These are phyloP conservation scores for Phaeomoniella chlamydospora DNA, from an alignment of 2,329 filamentous ascomycete genomes.

Conservation along the genomic window DNA sequence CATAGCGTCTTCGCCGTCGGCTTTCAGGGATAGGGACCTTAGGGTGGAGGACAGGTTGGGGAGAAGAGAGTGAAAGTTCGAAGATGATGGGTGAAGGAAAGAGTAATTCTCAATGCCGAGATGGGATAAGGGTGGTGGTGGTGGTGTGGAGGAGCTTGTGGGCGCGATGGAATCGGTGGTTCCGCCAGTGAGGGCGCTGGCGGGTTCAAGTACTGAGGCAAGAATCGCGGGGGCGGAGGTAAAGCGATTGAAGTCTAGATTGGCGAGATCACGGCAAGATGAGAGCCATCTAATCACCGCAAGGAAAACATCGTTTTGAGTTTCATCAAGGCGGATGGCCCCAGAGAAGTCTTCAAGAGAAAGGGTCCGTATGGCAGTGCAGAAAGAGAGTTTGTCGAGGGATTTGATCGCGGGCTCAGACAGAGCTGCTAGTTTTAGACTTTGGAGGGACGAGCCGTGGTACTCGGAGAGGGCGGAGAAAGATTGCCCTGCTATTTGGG, in stretches of 20 bases:
- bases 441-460: constrained; percentile 40
- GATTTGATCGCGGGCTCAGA: constrained; percentile 33
- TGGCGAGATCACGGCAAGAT: constrained; percentile 34
- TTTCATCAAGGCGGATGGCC: constrained; percentile 31
- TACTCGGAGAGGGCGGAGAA: constrained; percentile 35
- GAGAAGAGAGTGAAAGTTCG: constrained; percentile 15
- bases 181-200: constrained; percentile 12
- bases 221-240: constrained; percentile 30
- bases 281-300: constrained; percentile 40
- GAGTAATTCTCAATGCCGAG: constrained; percentile 16
- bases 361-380: constrained; percentile 33
- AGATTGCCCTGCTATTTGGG: constrained; percentile 38
- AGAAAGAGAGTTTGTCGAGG: constrained; percentile 32
- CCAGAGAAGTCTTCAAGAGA: constrained; percentile 31
- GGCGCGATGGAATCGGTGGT: too few species aligned
- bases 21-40: constrained; percentile 15
- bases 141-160: neutral
- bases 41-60: constrained; percentile 12
- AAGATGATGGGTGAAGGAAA: constrained; percentile 9
- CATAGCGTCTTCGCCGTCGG: constrained; percentile 13
- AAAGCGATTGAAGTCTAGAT: constrained; percentile 36
- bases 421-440: constrained; percentile 35
- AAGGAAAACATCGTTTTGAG: constrained; percentile 36
- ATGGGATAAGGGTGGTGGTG: neutral
- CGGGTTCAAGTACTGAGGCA: constrained; percentile 13